Evolutionary conservation across 768 basidiomycete genomes (phyloP).

Genomic region (Phlebiopsis flavidoalba): DNA sequence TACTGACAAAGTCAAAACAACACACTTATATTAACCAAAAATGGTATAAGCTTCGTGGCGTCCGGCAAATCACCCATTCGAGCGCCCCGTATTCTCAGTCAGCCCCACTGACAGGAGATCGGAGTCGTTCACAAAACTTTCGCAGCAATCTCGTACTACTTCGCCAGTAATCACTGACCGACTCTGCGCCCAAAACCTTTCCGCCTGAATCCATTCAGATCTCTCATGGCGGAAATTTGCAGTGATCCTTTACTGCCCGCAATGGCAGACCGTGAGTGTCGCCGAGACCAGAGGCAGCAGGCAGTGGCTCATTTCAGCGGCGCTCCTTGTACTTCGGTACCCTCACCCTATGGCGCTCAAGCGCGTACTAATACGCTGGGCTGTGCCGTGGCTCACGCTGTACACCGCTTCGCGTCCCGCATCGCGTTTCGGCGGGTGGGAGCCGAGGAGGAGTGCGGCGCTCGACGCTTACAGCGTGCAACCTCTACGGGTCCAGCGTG

Average conservation of each 20-base stretch:
- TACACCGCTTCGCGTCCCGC: slow-evolving; percentile 2
- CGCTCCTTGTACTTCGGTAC: background rate
- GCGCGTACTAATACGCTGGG: slow-evolving; percentile 2
- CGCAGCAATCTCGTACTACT: too few species aligned
- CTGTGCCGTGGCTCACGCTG: background rate
- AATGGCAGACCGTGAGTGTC: background rate
- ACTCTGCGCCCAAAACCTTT: background rate
- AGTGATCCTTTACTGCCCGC: background rate
- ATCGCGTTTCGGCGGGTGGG: background rate
- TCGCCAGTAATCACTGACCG: background rate
- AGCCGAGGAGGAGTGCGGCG: background rate
- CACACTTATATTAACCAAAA: too few species aligned
- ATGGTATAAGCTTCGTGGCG: background rate
- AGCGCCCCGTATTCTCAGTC: background rate
- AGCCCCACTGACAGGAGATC: too few species aligned
- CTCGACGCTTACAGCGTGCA: too few species aligned
- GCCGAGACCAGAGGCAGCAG: background rate
- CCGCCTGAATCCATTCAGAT: background rate
- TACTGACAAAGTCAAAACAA: too few species aligned
- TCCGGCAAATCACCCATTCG: background rate
- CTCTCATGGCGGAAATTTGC: background rate
- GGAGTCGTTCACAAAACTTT: too few species aligned
- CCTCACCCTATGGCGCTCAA: too few species aligned
- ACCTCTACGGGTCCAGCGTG: background rate
- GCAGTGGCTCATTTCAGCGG: background rate